Evolutionary conservation across 1,284 basidiomycete species (phyloP).

Genomic region (Filobasidium uniguttulatum): DNA sequence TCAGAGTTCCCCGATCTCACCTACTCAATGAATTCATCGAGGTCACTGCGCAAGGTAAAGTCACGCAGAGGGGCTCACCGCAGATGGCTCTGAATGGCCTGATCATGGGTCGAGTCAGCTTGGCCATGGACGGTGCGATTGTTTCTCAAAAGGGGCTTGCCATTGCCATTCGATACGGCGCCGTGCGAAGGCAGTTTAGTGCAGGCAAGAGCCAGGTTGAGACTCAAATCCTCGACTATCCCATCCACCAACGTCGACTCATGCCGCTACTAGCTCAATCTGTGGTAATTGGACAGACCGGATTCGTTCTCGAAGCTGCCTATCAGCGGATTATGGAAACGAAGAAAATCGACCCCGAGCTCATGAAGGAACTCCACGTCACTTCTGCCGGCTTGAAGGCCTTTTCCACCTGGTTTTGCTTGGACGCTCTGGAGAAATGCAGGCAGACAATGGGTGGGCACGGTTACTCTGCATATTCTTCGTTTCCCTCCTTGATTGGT

Average conservation of each 20-base stretch:
- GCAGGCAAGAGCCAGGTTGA: slow-evolving; percentile 38
- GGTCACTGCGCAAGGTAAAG: slow-evolving; percentile 37
- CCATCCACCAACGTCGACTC: slow-evolving; percentile 47
- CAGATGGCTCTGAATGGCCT: slow-evolving; percentile 47
- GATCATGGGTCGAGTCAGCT: slow-evolving; percentile 42
- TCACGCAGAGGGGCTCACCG: slow-evolving; percentile 40
- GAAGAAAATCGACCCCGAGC: too few species aligned
- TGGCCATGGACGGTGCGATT: slow-evolving; percentile 44
- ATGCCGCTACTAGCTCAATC: slow-evolving; percentile 47
- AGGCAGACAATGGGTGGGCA: slow-evolving; percentile 63
- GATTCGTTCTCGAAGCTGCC: slow-evolving; percentile 36
- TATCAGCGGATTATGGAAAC: too few species aligned
- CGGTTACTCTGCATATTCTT: slow-evolving; percentile 49
- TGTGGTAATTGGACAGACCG: slow-evolving; percentile 44
- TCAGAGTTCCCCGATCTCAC: slow-evolving; percentile 42
- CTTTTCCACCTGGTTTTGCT: slow-evolving; percentile 44
- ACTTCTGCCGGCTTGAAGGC: slow-evolving; percentile 57
- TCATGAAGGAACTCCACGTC: slow-evolving; percentile 62
- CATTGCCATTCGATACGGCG: slow-evolving; percentile 45
- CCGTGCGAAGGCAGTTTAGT: slow-evolving; percentile 44
- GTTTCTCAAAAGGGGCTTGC: slow-evolving; percentile 45
- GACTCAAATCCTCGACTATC: slow-evolving; percentile 46
- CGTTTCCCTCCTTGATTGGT: slow-evolving; percentile 37
- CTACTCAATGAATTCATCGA: slow-evolving; percentile 50
- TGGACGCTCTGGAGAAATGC: slow-evolving; percentile 52